Base-by-base conservation (phyloP, 371 early-diverging fungal genomes). In the Dichotomocladium elegans region DNA sequence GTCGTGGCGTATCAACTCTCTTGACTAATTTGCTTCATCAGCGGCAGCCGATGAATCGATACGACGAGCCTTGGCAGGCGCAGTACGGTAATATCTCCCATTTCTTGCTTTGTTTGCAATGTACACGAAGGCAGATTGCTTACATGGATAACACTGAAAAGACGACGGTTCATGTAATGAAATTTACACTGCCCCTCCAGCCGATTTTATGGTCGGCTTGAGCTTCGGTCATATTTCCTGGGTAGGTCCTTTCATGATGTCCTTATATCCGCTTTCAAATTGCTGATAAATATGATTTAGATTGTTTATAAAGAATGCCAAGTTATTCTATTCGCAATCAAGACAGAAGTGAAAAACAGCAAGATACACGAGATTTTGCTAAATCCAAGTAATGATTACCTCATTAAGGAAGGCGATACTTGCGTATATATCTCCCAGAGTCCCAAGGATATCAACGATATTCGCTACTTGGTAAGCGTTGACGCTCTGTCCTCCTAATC, bases 161-260 rank as follows among this genome's bases (percentile, higher is more conserved):
- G 75, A 73, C 37, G 89, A 91, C 55, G 89, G 87, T 0, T 73
- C 76, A 1, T 85, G 85, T 29, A 88, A 89, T 45, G 88, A 89
- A 55, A 70, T 89, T 4, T 87, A 87, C 47, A 72, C 75, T 24
- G 65, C 71, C 5, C 64, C 48, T 1, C 70, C 87, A 22, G 76
- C 82, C 30, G 55, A 58, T 0, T 70, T 80, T 14, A 77, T 89
- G 53, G 63, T 82, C 24, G 86, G 83, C 4, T 53, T 74, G 27
- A 47, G 69, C 6, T 91, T 91, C 63, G 71, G 74, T 4, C 72
- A 80, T 22, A 80, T 72, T 14, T 69, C 86, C 1, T 82, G 75
- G 83, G 68, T 83, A 73, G 21, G 57, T 26, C 2, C 8, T 26
- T 37, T 2, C 24, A 27, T 37, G n/a, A 14, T 17, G 22, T 24